Base-by-base conservation (phyloP, 2,329 filamentous ascomycete genomes). In the Paraconiothyrium sp. region DNA sequence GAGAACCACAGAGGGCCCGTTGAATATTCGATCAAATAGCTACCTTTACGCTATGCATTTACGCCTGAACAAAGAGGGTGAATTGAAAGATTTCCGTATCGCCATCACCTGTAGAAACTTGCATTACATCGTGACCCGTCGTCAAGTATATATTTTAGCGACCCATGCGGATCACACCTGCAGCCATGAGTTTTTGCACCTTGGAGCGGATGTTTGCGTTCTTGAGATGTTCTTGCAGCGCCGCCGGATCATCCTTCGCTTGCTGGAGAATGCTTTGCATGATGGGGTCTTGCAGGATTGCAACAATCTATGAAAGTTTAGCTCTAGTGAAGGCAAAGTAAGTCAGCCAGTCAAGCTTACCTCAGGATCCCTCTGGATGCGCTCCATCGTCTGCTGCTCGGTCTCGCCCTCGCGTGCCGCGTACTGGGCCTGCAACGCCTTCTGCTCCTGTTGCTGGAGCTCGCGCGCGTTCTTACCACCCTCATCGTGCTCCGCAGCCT, bases 211-310 rank as follows among this genome's bases (percentile, higher is more conserved):
- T 92, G 61, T 85, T 86, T 0, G 93, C 88, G 84, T 98, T 99
- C 84, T 90, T 92, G 92, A 99, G 97, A 81, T 99, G 96, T 80
- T 99, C 94, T 78, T 96, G 91, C 65, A 99, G 87, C 49, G 95
- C 95, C 52, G 91, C 91, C 20, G 95, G 95, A 74, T 99, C 92
- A 58, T 88, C 89, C 85, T 98, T 97, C 49, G 95, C 95, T 83
- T 99, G 95, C 79, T 98, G 94, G 59, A 98, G 88, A 69, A 97
- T 97, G 68, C 91, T 91, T 83, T 99, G 93, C 94, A 99, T 98
- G 76, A 99, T 90, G 16, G 95, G 95, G 76, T 99, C 95, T 79
- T 94, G 90, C 82, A 98, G 92, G 75, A 97, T 94, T 65, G 84
- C 81, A 87, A 96, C 92, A 78, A 98, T 97, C 89, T 86, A 66